Percentiles rank a stretch among this genome's conserved stretches.
phyloP scores from a whole-genome alignment of 352 stramenopile genomes.

The Phytophthora capsici region DNA sequence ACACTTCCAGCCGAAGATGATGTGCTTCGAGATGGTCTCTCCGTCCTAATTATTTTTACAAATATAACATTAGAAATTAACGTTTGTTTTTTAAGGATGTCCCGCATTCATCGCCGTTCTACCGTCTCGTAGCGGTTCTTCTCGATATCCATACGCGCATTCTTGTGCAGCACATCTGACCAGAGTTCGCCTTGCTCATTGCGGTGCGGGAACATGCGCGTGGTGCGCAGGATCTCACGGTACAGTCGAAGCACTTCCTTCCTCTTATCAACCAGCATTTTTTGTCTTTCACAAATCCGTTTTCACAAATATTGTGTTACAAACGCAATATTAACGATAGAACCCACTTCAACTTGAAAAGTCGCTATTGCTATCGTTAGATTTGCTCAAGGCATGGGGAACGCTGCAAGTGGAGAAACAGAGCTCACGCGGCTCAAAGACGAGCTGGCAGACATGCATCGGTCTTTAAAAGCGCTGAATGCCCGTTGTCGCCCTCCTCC shows the following conservation, averaged over 20 bases:
- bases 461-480: conserved; percentile 37
- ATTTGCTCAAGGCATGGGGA: conserved; percentile 50
- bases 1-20: conserved; percentile 83
- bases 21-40: conserved; percentile 78
- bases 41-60: conserved; percentile 46
- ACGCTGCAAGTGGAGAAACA: conserved; percentile 48
- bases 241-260: conserved; percentile 85
- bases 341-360: conserved; percentile 28
- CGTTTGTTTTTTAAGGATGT: too few species aligned
- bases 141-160: conserved; percentile 85
- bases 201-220: conserved; percentile 74
- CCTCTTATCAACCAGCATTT: conserved; percentile 61
- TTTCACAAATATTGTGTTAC: conserved; percentile 5
- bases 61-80: conserved; percentile 24
- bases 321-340: conserved; percentile 20
- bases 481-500: conserved; percentile 19
- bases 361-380: conserved; percentile 13
- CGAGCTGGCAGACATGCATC: conserved; percentile 60
- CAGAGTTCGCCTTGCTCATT: conserved; percentile 80
- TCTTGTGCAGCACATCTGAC: conserved; percentile 70
- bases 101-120: neutral
- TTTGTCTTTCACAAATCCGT: conserved; percentile 3
- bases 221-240: conserved; percentile 77
- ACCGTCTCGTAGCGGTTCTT: conserved; percentile 77
- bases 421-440: conserved; percentile 44